These are phyloP conservation scores for Gloeophyllum trabeum DNA, from an alignment of 768 basidiomycete species.

Conservation along the genomic window DNA sequence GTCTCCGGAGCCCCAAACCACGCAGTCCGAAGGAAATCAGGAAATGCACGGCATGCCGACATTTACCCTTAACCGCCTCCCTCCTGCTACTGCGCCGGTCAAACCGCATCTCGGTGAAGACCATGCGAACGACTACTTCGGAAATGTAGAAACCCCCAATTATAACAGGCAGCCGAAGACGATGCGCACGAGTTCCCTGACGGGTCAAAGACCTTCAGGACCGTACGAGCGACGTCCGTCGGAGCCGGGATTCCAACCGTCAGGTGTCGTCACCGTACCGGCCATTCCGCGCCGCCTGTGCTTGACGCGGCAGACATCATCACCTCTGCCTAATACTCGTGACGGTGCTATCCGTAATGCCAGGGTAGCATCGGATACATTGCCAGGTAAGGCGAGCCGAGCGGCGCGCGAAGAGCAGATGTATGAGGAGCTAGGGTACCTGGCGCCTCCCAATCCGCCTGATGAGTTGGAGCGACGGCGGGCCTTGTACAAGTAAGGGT, in stretches of 20 bases:
- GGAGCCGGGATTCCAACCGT: slow-evolving; percentile 18
- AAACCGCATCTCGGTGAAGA: slow-evolving; percentile 8
- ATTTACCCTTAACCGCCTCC: slow-evolving; percentile 4
- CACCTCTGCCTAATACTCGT: slow-evolving; percentile 41
- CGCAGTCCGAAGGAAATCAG: too few relatives aligned
- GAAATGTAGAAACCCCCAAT: background rate
- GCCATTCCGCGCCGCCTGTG: slow-evolving; percentile 39
- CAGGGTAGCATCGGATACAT: slow-evolving; percentile 2
- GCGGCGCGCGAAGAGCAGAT: slow-evolving; percentile 59
- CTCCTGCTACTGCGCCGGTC: slow-evolving; percentile 19
- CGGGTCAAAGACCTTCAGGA: background rate
- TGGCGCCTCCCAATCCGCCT: slow-evolving; percentile 75
- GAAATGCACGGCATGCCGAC: slow-evolving; percentile 10
- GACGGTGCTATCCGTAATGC: slow-evolving; percentile 16
- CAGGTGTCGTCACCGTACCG: slow-evolving; percentile 27
- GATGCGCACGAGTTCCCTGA: too few relatives aligned
- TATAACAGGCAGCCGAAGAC: background rate
- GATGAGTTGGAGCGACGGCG: slow-evolving; percentile 75
- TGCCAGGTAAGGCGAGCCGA: slow-evolving; percentile 17
- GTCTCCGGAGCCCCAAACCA: slow-evolving; percentile 2
- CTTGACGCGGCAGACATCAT: slow-evolving; percentile 52
- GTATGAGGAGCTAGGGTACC: slow-evolving; percentile 52
- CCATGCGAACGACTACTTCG: slow-evolving; percentile 19
- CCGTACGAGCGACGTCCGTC: slow-evolving; percentile 11
- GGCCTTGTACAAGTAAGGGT: slow-evolving; percentile 71